Evolutionary conservation across 106 monocot genomes (phyloP).

Genomic region (Apostasia ramifera): DNA sequence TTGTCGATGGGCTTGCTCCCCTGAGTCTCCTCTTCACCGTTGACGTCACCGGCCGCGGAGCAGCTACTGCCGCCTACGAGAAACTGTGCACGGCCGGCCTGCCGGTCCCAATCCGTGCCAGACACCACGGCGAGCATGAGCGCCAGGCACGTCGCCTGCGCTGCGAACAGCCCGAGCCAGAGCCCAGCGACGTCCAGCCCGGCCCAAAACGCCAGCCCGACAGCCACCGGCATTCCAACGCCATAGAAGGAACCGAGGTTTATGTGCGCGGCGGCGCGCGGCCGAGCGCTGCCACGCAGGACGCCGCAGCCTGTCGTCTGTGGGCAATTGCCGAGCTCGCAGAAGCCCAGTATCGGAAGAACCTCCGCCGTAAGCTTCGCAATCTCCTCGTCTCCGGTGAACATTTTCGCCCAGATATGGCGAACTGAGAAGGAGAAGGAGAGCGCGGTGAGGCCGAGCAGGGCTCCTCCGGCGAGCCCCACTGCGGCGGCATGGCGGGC

Average conservation of each 20-base stretch:
- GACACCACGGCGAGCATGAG: neutral
- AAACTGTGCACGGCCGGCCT: too few species aligned
- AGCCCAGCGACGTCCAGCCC: neutral
- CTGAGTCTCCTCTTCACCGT: too few species aligned
- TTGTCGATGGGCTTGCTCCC: too few species aligned
- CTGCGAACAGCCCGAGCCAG: neutral
- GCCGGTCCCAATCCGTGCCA: neutral
- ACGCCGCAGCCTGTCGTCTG: constrained; percentile 42
- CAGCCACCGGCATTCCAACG: constrained; percentile 6
- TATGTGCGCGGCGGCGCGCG: neutral
- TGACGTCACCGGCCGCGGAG: too few species aligned
- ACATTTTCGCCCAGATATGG: neutral
- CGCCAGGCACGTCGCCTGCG: neutral
- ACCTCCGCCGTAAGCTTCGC: constrained; percentile 8
- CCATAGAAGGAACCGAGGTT: neutral
- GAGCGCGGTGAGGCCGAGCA: neutral
- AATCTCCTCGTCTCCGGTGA: neutral
- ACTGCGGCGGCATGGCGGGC: neutral
- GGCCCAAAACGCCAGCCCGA: neutral
- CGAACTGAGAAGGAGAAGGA: neutral
- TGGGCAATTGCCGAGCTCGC: constrained; percentile 46
- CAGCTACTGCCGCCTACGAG: neutral
- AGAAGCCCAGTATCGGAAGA: constrained; percentile 34
- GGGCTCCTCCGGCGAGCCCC: neutral
- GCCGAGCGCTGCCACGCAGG: constrained; percentile 31